Conservation (phyloP, 352 stramenopile species). For the Blastocystis sp. region DNA sequence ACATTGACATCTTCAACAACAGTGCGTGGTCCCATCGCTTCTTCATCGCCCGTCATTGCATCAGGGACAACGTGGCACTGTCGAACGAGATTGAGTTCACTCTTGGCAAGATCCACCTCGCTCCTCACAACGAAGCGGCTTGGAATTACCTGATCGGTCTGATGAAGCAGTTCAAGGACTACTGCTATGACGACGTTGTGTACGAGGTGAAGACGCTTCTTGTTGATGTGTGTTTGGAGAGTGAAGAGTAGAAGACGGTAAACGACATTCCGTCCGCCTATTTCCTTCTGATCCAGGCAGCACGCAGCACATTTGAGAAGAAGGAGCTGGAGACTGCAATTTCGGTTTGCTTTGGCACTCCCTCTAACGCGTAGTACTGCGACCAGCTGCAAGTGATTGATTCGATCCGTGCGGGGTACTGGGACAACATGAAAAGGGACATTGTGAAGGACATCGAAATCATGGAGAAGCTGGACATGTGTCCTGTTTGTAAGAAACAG, state of each 20-base stretch:
- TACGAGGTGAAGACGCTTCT: not conserved
- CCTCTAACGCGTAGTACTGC: not conserved
- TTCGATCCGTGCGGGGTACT: not conserved
- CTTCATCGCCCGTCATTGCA: conserved; percentile 18
- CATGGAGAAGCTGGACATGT: not conserved
- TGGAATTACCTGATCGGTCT: conserved; percentile 54
- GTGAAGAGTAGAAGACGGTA: conserved; percentile 10
- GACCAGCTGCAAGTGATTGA: not conserved
- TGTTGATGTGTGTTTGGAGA: not conserved
- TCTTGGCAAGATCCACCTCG: not conserved
- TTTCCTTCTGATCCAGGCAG: too few relatives aligned
- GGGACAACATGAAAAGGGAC: not conserved
- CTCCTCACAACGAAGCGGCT: conserved; percentile 51
- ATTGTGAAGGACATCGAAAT: not conserved
- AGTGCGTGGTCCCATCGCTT: conserved; percentile 63
- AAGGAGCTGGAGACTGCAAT: not conserved
- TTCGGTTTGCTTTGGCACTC: not conserved
- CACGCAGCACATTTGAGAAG: not conserved
- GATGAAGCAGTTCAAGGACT: not conserved
- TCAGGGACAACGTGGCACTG: not conserved
- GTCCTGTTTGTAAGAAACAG: not conserved
- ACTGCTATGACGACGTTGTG: conserved; percentile 18
- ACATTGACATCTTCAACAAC: conserved; percentile 53
- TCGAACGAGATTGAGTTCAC: conserved; percentile 25
- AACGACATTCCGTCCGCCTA: too few relatives aligned